Base-by-base conservation (phyloP, 805 yeast genomes). In the Hanseniaspora osmophila region DNA sequence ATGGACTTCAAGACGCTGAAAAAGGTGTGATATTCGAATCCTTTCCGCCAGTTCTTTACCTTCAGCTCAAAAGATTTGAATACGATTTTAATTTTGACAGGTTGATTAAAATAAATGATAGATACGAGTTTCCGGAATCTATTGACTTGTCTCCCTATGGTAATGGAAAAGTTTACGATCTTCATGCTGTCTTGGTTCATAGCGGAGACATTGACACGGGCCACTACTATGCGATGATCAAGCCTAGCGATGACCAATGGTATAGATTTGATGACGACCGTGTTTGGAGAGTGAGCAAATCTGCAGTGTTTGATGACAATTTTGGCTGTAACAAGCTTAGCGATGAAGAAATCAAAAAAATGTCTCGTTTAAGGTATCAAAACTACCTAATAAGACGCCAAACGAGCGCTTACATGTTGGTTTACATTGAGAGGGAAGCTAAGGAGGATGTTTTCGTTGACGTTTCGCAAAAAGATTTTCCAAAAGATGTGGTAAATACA, bases 321-420 rank as follows among this genome's bases (percentile, higher is more conserved):
- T 92, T 78, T 65, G 99, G 99, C 4, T 84, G 85, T 16, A 79
- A 79, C 46, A 74, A 73, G 47, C 52, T 77, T 16, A 55, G 75
- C 1, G 73, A 69, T 18, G 68, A 66, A 11, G 70, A 72, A 40
- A 59, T 77, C 17, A 65, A 71, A 37, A 66, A 64, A 44, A 62
- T 82, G 65, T 63, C 80, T 0, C 70, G 81, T 54, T 64, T 65
- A 13, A 80, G 81, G 51, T 80, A 76, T 46, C 78, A 77, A 49
- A 79, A 73, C 42, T 79, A 80, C 47, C 69, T 73, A 40, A 65
- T 83, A 29, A 75, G 84, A 52, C 77, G 95, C 41, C 92, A 86
- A 35, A 88, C 97, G 0, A 84, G 92, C 38, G 98, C 98, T 1
- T 92, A 92, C 58, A 92, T 92, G 98, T 74, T 92, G 63, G 97